Percentiles rank a stretch among this genome's conserved stretches.
phyloP scores from a whole-genome alignment of 306 rosid species.

The Herpetospermum pedunculosum region DNA sequence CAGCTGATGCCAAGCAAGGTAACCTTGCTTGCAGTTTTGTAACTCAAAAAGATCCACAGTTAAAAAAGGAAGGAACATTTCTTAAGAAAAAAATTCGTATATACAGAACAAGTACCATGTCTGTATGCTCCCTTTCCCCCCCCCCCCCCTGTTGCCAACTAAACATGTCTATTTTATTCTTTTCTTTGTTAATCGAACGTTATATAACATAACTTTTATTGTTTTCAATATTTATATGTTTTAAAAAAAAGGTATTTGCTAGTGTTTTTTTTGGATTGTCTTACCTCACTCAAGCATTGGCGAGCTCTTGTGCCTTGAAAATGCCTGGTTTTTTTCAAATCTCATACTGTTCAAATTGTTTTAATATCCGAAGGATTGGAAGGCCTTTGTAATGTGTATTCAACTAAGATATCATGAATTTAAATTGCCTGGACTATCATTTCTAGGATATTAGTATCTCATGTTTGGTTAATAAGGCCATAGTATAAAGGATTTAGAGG shows the following conservation, averaged over 20 bases:
- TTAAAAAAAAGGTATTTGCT: background rate
- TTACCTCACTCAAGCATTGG: background rate
- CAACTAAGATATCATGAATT: background rate
- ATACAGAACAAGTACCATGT: background rate
- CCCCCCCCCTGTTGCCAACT: background rate
- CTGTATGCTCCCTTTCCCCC: background rate
- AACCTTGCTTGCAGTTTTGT: background rate
- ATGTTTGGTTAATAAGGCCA: too few relatives aligned
- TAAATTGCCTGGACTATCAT: background rate
- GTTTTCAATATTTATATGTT: background rate
- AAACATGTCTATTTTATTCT: background rate
- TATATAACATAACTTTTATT: background rate
- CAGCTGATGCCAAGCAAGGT: background rate
- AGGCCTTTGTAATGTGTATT: background rate
- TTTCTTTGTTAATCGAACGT: background rate
- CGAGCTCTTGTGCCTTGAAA: background rate
- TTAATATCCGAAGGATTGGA: background rate
- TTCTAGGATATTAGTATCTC: background rate
- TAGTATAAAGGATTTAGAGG: too few relatives aligned
- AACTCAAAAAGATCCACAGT: background rate
- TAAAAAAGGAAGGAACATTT: background rate
- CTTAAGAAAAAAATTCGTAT: background rate
- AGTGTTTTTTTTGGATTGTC: too few relatives aligned
- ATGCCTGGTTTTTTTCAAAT: background rate
- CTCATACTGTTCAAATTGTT: background rate